phyloP scores from a whole-genome alignment of 2,329 filamentous ascomycete species.

The Blastomyces percursus region DNA sequence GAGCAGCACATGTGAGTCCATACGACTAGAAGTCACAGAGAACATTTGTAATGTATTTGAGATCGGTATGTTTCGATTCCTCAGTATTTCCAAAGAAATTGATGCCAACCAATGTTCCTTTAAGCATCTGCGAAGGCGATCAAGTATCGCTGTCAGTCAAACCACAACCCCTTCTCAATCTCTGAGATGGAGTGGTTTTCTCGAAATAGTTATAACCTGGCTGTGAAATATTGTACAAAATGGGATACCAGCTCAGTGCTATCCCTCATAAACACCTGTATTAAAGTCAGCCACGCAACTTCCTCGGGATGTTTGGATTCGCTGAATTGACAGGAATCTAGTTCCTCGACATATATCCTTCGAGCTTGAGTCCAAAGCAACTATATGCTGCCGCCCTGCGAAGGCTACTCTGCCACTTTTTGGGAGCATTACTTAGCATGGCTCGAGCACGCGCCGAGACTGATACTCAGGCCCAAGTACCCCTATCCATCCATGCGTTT shows the following conservation, averaged over 20 bases:
- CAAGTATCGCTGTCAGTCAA: slow-evolving; percentile 31
- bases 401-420: slow-evolving; percentile 59
- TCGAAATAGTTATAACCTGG: slow-evolving; percentile 69
- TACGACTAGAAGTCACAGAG: slow-evolving; percentile 19
- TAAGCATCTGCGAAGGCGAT: slow-evolving; percentile 37
- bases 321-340: slow-evolving; percentile 27
- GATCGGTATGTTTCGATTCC: slow-evolving; percentile 27
- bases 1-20: slow-evolving; percentile 22
- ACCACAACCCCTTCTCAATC: slow-evolving; percentile 45
- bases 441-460: slow-evolving; percentile 40
- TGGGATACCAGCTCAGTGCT: slow-evolving; percentile 47
- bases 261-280: slow-evolving; percentile 42
- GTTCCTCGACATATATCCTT: slow-evolving; percentile 33
- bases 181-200: slow-evolving; percentile 75
- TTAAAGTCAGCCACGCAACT: slow-evolving; percentile 24
- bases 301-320: background rate
- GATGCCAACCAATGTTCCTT: background rate
- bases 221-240: slow-evolving; percentile 49
- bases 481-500: slow-evolving; percentile 13
- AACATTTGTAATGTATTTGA: slow-evolving; percentile 49
- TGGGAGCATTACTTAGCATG: slow-evolving; percentile 40
- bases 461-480: slow-evolving; percentile 30
- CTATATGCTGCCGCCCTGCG: slow-evolving; percentile 46
- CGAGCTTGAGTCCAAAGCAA: slow-evolving; percentile 14
- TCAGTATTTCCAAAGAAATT: background rate